Evolutionary conservation across 495 filamentous ascomycete species (phyloP).

Genomic region (Elasticomyces elasticus): DNA sequence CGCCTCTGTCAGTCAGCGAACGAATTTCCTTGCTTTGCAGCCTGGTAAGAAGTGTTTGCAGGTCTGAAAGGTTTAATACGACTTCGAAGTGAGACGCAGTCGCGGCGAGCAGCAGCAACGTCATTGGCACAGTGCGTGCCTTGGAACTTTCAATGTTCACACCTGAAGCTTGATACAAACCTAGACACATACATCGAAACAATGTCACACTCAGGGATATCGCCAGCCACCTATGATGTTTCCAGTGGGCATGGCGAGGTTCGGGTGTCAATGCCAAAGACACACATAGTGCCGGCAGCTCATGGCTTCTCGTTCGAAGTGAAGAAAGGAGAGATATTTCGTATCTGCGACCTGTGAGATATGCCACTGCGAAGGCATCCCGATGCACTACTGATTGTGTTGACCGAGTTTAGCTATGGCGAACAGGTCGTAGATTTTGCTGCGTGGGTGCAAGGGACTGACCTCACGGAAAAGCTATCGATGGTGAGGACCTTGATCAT

Average conservation of each 20-base stretch:
- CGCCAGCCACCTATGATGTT: too few relatives aligned
- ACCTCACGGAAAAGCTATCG: slow-evolving; percentile 28
- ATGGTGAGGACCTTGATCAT: slow-evolving; percentile 16
- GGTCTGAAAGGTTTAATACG: too few relatives aligned
- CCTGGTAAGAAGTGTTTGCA: too few relatives aligned
- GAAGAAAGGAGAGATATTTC: slow-evolving; percentile 27
- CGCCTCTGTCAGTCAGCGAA: not conserved
- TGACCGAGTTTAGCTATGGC: slow-evolving; percentile 19
- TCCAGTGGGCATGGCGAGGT: too few relatives aligned
- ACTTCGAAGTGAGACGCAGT: not conserved
- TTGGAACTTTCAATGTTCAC: too few relatives aligned
- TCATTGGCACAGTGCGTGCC: too few relatives aligned
- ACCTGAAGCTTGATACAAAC: too few relatives aligned
- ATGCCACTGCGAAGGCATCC: not conserved
- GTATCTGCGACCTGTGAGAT: slow-evolving; percentile 28
- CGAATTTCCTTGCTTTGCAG: too few relatives aligned
- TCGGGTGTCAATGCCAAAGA: slow-evolving; percentile 1
- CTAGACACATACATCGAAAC: too few relatives aligned
- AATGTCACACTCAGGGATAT: too few relatives aligned
- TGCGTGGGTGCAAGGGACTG: slow-evolving; percentile 26
- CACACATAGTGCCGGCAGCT: slow-evolving; percentile 15
- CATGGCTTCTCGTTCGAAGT: slow-evolving; percentile 30
- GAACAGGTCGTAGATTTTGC: slow-evolving; percentile 35
- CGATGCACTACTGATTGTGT: not conserved
- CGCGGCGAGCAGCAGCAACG: too few relatives aligned